Evolutionary conservation across 2,329 filamentous ascomycete genomes (phyloP).

Genomic region (Penicillium brevicompactum): DNA sequence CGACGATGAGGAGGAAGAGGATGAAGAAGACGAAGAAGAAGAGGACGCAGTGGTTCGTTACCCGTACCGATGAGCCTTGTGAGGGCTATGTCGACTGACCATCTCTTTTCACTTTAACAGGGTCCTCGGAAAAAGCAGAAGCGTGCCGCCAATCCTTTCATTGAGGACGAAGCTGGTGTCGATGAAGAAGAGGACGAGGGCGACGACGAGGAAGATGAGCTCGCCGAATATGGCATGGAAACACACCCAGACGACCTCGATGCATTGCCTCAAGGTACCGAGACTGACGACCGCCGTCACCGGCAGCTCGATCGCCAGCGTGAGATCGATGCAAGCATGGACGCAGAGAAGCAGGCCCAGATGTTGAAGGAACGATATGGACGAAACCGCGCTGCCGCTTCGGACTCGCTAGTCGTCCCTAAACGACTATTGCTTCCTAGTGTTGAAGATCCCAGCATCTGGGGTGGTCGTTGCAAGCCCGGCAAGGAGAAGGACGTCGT

Average conservation of each 20-base stretch:
- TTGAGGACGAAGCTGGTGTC: conserved; percentile 98
- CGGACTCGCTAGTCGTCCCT: conserved; percentile 75
- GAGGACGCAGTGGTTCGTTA: conserved; percentile 55
- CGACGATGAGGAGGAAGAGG: conserved; percentile 44
- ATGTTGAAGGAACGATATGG: conserved; percentile 86
- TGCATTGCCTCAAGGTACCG: conserved; percentile 70
- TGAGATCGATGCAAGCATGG: conserved; percentile 82
- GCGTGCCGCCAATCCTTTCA: conserved; percentile 78
- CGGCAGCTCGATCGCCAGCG: conserved; percentile 91
- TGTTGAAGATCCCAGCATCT: conserved; percentile 94
- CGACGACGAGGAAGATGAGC: conserved; percentile 86
- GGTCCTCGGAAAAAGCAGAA: conserved; percentile 79
- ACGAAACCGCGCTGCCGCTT: conserved; percentile 68
- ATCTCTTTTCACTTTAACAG: conserved; percentile 37
- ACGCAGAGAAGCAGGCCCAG: conserved; percentile 91
- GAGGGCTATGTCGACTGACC: conserved; percentile 12
- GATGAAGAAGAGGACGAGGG: conserved; percentile 88
- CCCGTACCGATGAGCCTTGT: not conserved
- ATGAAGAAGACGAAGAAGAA: conserved; percentile 53
- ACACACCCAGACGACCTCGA: conserved; percentile 88
- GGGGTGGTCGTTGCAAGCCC: conserved; percentile 88
- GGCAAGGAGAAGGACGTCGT: conserved; percentile 94
- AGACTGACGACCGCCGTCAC: conserved; percentile 89
- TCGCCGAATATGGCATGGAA: conserved; percentile 83
- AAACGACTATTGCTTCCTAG: conserved; percentile 86